Conservation (phyloP, 768 basidiomycete genomes). For the Psilocybe subaeruginosa region DNA sequence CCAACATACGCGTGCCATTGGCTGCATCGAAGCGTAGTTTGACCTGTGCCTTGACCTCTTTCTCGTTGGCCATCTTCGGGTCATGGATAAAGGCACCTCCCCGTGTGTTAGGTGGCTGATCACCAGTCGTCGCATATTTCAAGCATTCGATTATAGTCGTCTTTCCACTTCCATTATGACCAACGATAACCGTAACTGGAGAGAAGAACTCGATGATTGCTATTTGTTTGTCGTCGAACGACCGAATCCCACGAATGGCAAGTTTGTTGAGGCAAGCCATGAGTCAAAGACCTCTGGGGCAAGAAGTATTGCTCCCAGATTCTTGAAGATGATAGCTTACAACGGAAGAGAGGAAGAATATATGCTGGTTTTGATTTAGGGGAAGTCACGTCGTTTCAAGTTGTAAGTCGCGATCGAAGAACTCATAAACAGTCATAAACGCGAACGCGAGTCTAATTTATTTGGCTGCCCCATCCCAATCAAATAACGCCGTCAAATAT, state of each 20-base stretch:
- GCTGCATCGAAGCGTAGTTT: conserved; percentile 91
- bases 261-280: conserved; percentile 92
- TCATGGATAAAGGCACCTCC: conserved; percentile 99
- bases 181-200: conserved; percentile 97
- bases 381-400: not conserved
- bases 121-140: conserved; percentile 98
- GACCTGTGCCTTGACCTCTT: conserved; percentile 98
- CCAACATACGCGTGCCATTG: conserved; percentile 89
- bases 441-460: conserved; percentile 4
- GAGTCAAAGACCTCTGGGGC: not conserved
- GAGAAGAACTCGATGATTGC: conserved; percentile 96
- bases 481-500: conserved; percentile 7
- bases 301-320: not conserved
- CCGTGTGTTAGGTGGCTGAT: conserved; percentile 95
- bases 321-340: not conserved
- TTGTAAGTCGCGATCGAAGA: conserved; percentile 1
- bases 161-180: conserved; percentile 98
- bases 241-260: conserved; percentile 91
- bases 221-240: conserved; percentile 95
- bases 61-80: conserved; percentile 99
- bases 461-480: conserved; percentile 12
- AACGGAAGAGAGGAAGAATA: not conserved
- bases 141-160: conserved; percentile 99
- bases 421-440: not conserved
- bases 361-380: not conserved